These are phyloP conservation scores for Aureococcus anophagefferens DNA, from an alignment of 108 stramenopile species.

Conservation along the genomic window DNA sequence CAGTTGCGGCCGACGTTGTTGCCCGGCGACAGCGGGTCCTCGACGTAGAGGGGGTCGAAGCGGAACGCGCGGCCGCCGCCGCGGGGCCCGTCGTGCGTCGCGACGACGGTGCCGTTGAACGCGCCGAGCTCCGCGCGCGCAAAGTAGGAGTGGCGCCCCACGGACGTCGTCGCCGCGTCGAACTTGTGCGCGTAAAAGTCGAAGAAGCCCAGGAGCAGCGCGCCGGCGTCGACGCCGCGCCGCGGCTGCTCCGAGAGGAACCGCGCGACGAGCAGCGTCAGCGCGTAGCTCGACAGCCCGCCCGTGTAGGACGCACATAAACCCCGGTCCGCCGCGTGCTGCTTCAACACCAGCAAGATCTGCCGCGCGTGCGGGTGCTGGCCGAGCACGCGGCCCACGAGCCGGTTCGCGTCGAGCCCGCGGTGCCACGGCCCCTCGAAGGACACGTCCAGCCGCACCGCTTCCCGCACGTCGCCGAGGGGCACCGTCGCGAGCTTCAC, in stretches of 20 bases:
- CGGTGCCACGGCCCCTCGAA: constrained; percentile 34
- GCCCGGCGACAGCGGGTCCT: constrained; percentile 41
- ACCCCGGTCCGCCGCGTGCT: constrained; percentile 35
- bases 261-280: constrained; percentile 35
- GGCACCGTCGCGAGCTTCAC: constrained; percentile 27
- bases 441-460: constrained; percentile 29
- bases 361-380: constrained; percentile 25
- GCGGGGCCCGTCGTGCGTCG: too few species aligned
- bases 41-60: constrained; percentile 51
- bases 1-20: constrained; percentile 55
- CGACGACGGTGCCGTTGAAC: constrained; percentile 1
- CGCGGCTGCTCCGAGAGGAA: constrained; percentile 6
- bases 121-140: background rate
- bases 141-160: constrained; percentile 8
- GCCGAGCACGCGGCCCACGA: constrained; percentile 20
- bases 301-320: constrained; percentile 31
- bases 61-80: too few species aligned
- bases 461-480: background rate
- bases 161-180: constrained; percentile 3
- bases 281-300: constrained; percentile 36
- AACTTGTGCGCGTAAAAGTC: constrained; percentile 39
- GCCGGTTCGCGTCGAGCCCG: constrained; percentile 28
- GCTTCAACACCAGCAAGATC: constrained; percentile 29
- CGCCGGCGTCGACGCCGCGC: constrained; percentile 27
- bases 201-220: constrained; percentile 42